These are phyloP conservation scores for Pinus albicaulis DNA, from an alignment of 75 land plant species.

Conservation along the genomic window DNA sequence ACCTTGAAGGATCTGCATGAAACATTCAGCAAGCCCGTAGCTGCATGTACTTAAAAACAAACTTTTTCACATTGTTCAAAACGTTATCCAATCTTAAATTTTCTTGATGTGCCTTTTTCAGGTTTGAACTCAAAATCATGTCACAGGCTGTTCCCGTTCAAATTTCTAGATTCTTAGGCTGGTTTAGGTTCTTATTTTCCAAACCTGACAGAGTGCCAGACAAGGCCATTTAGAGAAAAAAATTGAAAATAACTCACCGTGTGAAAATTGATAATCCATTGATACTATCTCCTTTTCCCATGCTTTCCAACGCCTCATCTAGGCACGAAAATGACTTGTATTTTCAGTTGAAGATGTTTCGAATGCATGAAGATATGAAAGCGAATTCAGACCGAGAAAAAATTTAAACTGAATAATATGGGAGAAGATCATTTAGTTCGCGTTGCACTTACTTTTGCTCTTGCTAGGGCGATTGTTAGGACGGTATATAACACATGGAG, in stretches of 20 bases:
- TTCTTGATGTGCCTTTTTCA: not conserved
- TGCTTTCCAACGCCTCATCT: slow-evolving; percentile 54
- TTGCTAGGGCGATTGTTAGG: slow-evolving; percentile 41
- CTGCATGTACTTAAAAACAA: not conserved
- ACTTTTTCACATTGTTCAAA: not conserved
- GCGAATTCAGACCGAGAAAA: not conserved
- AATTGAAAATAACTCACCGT: slow-evolving; percentile 23
- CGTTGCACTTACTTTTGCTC: slow-evolving; percentile 27
- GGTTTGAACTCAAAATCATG: not conserved
- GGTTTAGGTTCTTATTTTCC: no score
- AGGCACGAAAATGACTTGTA: not conserved
- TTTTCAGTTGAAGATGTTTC: not conserved
- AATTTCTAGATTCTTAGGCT: not conserved
- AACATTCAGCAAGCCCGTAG: not conserved
- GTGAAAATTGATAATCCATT: slow-evolving; percentile 35
- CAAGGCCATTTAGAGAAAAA: not conserved
- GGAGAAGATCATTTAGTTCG: not conserved
- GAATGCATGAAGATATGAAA: not conserved
- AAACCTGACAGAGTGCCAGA: not conserved
- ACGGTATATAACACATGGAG: slow-evolving; percentile 43
- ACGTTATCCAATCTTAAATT: not conserved
- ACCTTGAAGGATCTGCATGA: slow-evolving; percentile 25
- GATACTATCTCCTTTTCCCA: slow-evolving; percentile 57
- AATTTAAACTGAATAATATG: not conserved
- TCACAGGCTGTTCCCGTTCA: not conserved